Evolutionary conservation across 805 yeast species (phyloP), one percentile per base, ranked within the genome.

Genomic region (Yamadazyma paraphyllophila): DNA sequence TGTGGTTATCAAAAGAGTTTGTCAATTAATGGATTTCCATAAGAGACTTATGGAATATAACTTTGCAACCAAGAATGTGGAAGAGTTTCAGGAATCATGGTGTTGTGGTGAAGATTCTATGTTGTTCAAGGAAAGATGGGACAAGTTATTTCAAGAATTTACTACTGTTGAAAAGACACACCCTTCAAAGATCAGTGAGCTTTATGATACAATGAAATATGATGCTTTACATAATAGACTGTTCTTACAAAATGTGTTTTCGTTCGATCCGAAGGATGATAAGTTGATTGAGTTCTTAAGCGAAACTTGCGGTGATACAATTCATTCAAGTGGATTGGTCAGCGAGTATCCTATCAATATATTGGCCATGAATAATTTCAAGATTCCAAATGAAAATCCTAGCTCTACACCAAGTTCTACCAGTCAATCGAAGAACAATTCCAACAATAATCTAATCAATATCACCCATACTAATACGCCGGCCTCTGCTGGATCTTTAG

Each of bases 141-240:
- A 91, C 58, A 94, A 94, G 62, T 71, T 94, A 40, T 94, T 94
- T 66, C 85, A 82, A 52, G 99, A 94, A 65, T 94, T 94, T 67
- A 81, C 83, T 16, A 81, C 87, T 39, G 94, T 91, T 43, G 99
- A 94, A 54, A 94, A 94, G 65, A 96, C 94, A 2, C 98, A 94
- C 65, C 99, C 99, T 9, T 85, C 97, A 2, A 94, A 92, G 69
- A 92, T 94, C 49, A 86, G 96, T 39, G 99, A 94, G 69, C 76
- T 94, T 47, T 94, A 94, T 61, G 99, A 94, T 66, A 92, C 99
- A 1, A 92, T 94, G 97, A 94, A 94, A 66, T 94, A 88, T 62
- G 99, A 94, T 68, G 99, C 98, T 7, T 74, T 94, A 45, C 99
- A 94, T 65, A 94, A 94, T 64, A 77, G 99, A 45, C 86, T 85